Conservation (phyloP, 768 basidiomycete genomes). For the Pleurotus ostreatus region DNA sequence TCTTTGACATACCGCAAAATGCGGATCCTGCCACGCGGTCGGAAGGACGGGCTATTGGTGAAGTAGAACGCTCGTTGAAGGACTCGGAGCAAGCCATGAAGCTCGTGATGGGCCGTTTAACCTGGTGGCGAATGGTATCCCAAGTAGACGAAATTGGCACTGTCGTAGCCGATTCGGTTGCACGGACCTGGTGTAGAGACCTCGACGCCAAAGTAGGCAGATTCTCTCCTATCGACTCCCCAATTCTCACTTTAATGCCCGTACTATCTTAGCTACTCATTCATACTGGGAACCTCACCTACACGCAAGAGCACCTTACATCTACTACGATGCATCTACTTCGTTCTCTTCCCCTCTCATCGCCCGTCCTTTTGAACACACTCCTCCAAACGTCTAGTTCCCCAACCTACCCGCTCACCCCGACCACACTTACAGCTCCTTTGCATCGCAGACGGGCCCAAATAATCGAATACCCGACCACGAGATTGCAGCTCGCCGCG, state of each 20-base stretch:
- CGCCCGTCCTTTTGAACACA: slow-evolving; percentile 54
- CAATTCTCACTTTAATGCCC: background rate
- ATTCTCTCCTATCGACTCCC: background rate
- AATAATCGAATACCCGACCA: slow-evolving; percentile 51
- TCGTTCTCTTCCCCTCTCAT: slow-evolving; percentile 37
- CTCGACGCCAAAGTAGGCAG: slow-evolving; percentile 47
- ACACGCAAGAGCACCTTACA: slow-evolving; percentile 40
- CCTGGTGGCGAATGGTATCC: slow-evolving; percentile 44
- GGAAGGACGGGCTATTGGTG: slow-evolving; percentile 16
- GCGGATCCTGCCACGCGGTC: slow-evolving; percentile 6
- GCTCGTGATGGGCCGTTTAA: slow-evolving; percentile 35
- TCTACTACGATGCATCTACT: slow-evolving; percentile 36
- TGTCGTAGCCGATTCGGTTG: slow-evolving; percentile 31
- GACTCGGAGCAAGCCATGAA: slow-evolving; percentile 33
- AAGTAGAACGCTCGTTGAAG: slow-evolving; percentile 32
- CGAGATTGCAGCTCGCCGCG: slow-evolving; percentile 58
- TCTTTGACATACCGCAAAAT: slow-evolving; percentile 27
- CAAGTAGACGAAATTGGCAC: slow-evolving; percentile 42
- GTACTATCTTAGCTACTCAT: slow-evolving; percentile 46
- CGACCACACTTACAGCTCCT: slow-evolving; percentile 45
- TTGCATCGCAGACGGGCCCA: slow-evolving; percentile 48
- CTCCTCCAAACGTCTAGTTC: slow-evolving; percentile 49
- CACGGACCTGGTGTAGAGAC: slow-evolving; percentile 37
- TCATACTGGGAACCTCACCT: slow-evolving; percentile 56
- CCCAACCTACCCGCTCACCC: slow-evolving; percentile 40